Evolutionary conservation across 2,329 filamentous ascomycete species (phyloP), one percentile per base, ranked within the genome.

Genomic region (Aspergillus quadrilineatus): DNA sequence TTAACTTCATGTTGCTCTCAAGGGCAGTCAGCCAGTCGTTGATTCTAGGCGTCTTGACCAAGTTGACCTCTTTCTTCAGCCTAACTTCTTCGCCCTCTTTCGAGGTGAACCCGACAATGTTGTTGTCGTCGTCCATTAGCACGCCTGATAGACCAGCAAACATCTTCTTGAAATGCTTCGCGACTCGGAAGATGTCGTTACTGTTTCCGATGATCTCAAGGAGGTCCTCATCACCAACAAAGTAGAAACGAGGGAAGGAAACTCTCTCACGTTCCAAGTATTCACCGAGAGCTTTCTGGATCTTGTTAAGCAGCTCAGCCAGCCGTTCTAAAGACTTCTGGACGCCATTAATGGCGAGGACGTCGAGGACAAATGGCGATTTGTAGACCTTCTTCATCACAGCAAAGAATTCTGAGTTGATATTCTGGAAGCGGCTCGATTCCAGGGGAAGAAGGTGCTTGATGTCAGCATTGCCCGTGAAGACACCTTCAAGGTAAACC

Each of bases 111-210:
- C 92, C 93, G 28, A 89, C 88, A 61, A 99, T 97, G 60, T 90
- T 86, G 28, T 87, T 85, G 66, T 97, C 90, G 53, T 97, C 92
- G 63, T 96, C 91, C 80, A 97, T 93, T 42, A 92, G 80, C 36
- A 99, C 83, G 3, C 94, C 94, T 4, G 89, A 93, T 47, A 99
- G 82, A 60, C 94, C 94, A 61, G 95, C 94, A 80, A 99, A 99
- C 94, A 99, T 99, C 81, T 99, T 99, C 74, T 96, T 93, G 80
- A 99, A 92, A 78, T 99, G 95, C 74, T 99, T 99, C 41, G 94
- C 91, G 64, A 99, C 95, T 53, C 94, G 92, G 59, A 94, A 79
- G 8, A 93, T 96, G 69, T 99, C 94, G 69, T 97, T 97, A 77
- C 93, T 97, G 74, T 99, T 99, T 71, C 94, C 94, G 63, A 99